Evolutionary conservation across 345 rosid genomes (phyloP).

Genomic region (Euphorbia pulcherrima): DNA sequence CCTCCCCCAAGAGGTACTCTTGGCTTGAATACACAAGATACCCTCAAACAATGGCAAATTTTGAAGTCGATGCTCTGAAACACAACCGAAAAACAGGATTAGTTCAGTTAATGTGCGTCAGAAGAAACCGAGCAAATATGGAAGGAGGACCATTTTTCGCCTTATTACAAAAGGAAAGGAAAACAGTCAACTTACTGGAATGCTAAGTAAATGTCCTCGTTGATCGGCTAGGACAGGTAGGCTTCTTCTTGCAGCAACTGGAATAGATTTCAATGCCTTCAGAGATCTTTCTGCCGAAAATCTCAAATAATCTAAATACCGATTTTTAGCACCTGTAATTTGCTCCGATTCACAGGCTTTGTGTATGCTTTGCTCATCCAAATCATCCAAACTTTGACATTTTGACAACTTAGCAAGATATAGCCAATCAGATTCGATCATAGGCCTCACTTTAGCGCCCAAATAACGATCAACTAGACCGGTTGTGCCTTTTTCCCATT

Average conservation of each 20-base stretch:
- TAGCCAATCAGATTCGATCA: slow-evolving; percentile 77
- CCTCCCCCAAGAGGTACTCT: slow-evolving; percentile 88
- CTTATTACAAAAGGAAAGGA: not conserved
- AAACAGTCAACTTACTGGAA: slow-evolving; percentile 54
- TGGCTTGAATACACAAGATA: slow-evolving; percentile 58
- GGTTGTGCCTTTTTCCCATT: slow-evolving; percentile 41
- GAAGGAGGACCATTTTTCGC: not conserved
- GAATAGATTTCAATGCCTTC: slow-evolving; percentile 48
- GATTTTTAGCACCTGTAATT: slow-evolving; percentile 16
- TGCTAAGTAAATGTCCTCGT: slow-evolving; percentile 50
- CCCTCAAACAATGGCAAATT: slow-evolving; percentile 55
- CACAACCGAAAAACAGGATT: slow-evolving; percentile 6
- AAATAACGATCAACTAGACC: slow-evolving; percentile 12
- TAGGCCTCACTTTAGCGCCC: slow-evolving; percentile 49
- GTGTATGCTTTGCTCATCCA: slow-evolving; percentile 16
- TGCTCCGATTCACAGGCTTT: slow-evolving; percentile 2
- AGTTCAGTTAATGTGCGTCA: not conserved
- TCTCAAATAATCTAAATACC: slow-evolving; percentile 31
- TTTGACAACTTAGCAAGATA: slow-evolving; percentile 63
- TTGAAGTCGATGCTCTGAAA: slow-evolving; percentile 70
- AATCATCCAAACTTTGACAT: slow-evolving; percentile 23
- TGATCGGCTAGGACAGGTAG: slow-evolving; percentile 60
- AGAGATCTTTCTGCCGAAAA: slow-evolving; percentile 52
- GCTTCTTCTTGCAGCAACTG: slow-evolving; percentile 72
- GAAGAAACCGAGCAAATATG: not conserved